Evolutionary conservation across 192 early-diverging fungal species (phyloP), one percentile per base, ranked within the genome.

Genomic region (Backusella mclennaniae): DNA sequence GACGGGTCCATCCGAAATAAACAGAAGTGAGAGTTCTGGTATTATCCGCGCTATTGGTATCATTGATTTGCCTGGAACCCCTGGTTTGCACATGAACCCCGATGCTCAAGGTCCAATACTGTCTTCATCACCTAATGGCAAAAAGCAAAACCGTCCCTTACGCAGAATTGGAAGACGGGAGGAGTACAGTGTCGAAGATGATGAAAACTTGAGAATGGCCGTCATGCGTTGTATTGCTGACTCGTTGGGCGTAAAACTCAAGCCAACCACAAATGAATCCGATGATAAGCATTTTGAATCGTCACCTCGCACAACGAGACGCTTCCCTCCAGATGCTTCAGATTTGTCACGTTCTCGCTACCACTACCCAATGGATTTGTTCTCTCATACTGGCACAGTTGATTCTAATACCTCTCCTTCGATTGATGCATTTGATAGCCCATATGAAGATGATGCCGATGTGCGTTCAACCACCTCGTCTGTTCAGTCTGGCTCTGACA

Each of bases 191-290:
- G 78, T 85, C 19, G 87, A 90, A 29, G 88, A 91, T 73, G 86
- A 93, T 72, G 77, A 68, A 35, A 79, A 90, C 68, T 69, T 94
- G 21, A 81, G 87, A 39, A 89, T 90, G 31, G 82, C 88, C 8
- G 86, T 94, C 14, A 88, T 91, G 77, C 85, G 82, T 23, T 90
- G 89, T 75, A 85, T 94, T 5, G 83, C 90, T 11, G 75, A 89
- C 21, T 81, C 89, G 3, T 86, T 94, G 66, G 93, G 78, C 67
- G 73, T 78, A 12, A 52, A 77, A 41, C 14, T 35, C 21, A 56
- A 69, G 35, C 69, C 71, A 33, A 56, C 41, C 8, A 38, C 33
- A 33, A 33, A 42, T n/a, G 80, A 69, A 44, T 39, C 42, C 1
- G 39, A 68, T 6, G 4, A 17, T 19, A 31, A 44, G 49, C 29